Conservation (phyloP, 2,329 filamentous ascomycete species). For the Claviceps paspali region DNA sequence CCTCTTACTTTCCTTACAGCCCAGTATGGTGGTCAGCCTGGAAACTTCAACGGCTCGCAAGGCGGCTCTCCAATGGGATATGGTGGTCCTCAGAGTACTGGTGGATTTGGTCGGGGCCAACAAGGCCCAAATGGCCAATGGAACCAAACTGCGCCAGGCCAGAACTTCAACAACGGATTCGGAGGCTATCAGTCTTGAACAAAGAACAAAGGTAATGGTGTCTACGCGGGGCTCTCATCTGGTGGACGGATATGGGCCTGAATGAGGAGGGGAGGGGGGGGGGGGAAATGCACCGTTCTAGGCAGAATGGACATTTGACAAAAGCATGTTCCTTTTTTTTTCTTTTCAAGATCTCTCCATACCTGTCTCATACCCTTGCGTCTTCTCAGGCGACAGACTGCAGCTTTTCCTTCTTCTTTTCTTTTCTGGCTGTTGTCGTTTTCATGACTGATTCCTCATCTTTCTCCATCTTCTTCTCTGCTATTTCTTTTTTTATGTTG, state of each 20-base stretch:
- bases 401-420: not conserved
- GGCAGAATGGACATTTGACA: constrained; percentile 6
- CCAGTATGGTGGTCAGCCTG: constrained; percentile 50
- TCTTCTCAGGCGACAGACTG: constrained; percentile 9
- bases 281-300: constrained; percentile 3
- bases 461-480: not conserved
- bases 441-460: constrained; percentile 2
- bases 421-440: constrained; percentile 8
- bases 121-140: constrained; percentile 41
- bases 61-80: constrained; percentile 55
- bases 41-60: constrained; percentile 47
- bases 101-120: constrained; percentile 70
- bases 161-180: constrained; percentile 46
- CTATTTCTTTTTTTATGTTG: constrained; percentile 2
- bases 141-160: constrained; percentile 34
- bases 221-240: constrained; percentile 2
- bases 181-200: constrained; percentile 46
- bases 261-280: constrained; percentile 1
- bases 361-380: constrained; percentile 9
- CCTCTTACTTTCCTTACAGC: constrained; percentile 14
- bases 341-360: constrained; percentile 8
- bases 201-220: constrained; percentile 2
- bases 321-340: constrained; percentile 8
- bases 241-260: constrained; percentile 3
- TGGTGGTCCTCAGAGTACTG: constrained; percentile 58